A percentile compares a stretch with the other conserved stretches of the same genome.
Evolutionary conservation across 805 yeast genomes (phyloP).

Genomic region (Millerozyma miso): DNA sequence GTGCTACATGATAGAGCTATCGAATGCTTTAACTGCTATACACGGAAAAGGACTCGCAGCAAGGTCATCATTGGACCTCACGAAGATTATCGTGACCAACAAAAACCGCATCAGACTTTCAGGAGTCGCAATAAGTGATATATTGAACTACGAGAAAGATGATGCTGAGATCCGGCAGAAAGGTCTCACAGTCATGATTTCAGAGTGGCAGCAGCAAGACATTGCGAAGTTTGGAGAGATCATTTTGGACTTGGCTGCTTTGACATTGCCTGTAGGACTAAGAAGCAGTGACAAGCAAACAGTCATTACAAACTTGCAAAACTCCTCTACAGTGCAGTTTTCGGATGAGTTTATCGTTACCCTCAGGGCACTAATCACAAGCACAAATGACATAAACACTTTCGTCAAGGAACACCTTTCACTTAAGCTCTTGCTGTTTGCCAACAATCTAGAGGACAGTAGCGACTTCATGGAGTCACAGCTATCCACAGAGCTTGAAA

Average conservation of each 20-base stretch:
- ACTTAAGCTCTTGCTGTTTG: slow-evolving; percentile 37
- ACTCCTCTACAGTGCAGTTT: slow-evolving; percentile 16
- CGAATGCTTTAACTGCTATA: slow-evolving; percentile 60
- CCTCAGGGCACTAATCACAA: slow-evolving; percentile 29
- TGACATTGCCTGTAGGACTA: slow-evolving; percentile 26
- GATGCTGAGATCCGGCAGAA: slow-evolving; percentile 15
- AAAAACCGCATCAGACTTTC: slow-evolving; percentile 68
- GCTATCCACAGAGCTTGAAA: slow-evolving; percentile 74
- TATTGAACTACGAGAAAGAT: slow-evolving; percentile 43
- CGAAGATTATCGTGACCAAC: slow-evolving; percentile 70
- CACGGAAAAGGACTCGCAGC: slow-evolving; percentile 66
- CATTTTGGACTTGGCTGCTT: slow-evolving; percentile 50
- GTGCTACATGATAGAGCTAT: slow-evolving; percentile 71
- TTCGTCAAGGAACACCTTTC: slow-evolving; percentile 23
- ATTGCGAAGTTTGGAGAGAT: slow-evolving; percentile 54
- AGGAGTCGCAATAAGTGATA: slow-evolving; percentile 68
- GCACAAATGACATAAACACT: slow-evolving; percentile 18
- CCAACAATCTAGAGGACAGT: slow-evolving; percentile 48
- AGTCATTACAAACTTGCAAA: slow-evolving; percentile 12
- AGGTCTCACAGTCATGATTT: slow-evolving; percentile 12
- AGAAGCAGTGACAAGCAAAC: slow-evolving; percentile 13
- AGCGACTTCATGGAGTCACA: slow-evolving; percentile 59
- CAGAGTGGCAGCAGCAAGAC: slow-evolving; percentile 50
- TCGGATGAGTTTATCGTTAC: slow-evolving; percentile 45
- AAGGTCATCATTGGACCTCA: slow-evolving; percentile 54